Conservation (phyloP, 148 eudicot species). For the Drosera capensis region DNA sequence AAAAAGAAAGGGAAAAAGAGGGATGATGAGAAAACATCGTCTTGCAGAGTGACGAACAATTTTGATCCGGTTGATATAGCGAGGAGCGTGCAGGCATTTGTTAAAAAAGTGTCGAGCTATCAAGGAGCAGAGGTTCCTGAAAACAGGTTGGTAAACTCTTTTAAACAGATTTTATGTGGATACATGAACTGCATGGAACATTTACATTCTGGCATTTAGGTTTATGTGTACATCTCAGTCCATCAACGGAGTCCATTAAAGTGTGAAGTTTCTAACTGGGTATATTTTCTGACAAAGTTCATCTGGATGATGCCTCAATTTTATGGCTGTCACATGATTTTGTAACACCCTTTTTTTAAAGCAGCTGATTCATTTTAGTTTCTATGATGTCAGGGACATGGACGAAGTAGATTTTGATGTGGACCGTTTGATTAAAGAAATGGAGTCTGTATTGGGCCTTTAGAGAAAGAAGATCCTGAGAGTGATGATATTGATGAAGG, state of each 20-base stretch:
- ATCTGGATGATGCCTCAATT: too few relatives aligned
- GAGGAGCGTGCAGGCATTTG: constrained; percentile 69
- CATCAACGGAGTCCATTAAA: too few relatives aligned
- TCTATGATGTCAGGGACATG: constrained; percentile 21
- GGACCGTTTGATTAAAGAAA: constrained; percentile 73
- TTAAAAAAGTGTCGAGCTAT: constrained; percentile 61
- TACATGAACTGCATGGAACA: not conserved
- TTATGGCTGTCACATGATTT: too few relatives aligned
- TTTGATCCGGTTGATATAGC: constrained; percentile 66
- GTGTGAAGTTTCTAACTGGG: too few relatives aligned
- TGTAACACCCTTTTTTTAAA: too few relatives aligned
- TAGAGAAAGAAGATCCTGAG: constrained; percentile 18
- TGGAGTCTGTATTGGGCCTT: constrained; percentile 46
- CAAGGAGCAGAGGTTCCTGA: constrained; percentile 94
- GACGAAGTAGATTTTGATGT: constrained; percentile 63
- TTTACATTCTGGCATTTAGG: constrained; percentile 1
- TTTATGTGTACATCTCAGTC: too few relatives aligned
- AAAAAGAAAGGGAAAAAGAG: constrained; percentile 52
- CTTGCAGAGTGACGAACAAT: constrained; percentile 19
- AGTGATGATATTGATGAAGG: constrained; percentile 51
- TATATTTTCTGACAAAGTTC: too few relatives aligned
- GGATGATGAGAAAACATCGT: constrained; percentile 17
- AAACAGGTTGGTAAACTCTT: constrained; percentile 36
- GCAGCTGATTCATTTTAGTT: not conserved
- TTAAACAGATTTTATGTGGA: not conserved